Evolutionary conservation across 1,284 basidiomycete genomes (phyloP).

Genomic region (Agroathelia rolfsii): DNA sequence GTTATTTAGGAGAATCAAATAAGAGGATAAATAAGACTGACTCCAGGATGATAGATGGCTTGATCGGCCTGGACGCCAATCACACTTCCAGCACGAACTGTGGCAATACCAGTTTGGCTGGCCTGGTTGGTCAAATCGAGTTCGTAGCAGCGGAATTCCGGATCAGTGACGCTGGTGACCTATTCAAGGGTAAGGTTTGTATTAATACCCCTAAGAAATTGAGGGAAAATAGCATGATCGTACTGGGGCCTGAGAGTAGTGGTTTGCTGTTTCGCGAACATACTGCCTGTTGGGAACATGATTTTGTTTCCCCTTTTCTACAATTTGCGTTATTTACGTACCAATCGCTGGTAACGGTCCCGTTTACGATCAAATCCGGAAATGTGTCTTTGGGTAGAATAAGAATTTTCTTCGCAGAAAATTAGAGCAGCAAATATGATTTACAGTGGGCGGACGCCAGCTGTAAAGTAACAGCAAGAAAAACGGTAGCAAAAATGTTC

Average conservation of each 20-base stretch:
- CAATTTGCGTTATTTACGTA: too few relatives aligned
- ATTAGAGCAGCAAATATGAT: too few relatives aligned
- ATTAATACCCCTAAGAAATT: not conserved
- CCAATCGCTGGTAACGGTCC: conserved; percentile 24
- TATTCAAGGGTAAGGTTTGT: conserved; percentile 9
- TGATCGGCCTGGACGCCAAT: conserved; percentile 25
- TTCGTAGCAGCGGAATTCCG: conserved; percentile 37
- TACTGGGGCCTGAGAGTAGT: conserved; percentile 30
- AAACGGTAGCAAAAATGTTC: too few relatives aligned
- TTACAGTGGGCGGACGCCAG: too few relatives aligned
- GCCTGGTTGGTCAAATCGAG: conserved; percentile 25
- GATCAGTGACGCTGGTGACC: conserved; percentile 33
- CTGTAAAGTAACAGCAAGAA: too few relatives aligned
- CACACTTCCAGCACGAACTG: conserved; percentile 30
- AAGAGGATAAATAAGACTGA: conserved; percentile 13
- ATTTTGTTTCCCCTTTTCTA: too few relatives aligned
- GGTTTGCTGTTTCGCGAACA: conserved; percentile 34
- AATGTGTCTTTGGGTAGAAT: too few relatives aligned
- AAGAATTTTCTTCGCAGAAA: too few relatives aligned
- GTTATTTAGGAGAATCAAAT: too few relatives aligned
- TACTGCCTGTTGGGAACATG: too few relatives aligned
- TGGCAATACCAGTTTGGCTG: conserved; percentile 27
- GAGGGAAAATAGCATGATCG: conserved; percentile 7
- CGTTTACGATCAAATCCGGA: conserved; percentile 25
- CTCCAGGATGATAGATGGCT: conserved; percentile 29